phyloP scores from a whole-genome alignment of 148 eudicot species.

The Polygonum maritimum region DNA sequence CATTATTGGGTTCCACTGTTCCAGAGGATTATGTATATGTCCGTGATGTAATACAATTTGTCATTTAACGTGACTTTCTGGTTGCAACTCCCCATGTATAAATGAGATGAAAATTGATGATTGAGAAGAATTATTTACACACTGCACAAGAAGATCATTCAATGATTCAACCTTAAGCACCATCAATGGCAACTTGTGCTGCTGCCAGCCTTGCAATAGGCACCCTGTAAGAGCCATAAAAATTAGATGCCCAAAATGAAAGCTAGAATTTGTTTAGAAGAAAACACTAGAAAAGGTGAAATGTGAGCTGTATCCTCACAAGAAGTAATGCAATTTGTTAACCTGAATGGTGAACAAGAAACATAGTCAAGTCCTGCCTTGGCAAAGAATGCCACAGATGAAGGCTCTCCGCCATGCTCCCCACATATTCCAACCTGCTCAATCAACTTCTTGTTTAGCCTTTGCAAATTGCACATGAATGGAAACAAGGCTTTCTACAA shows the following conservation, averaged over 20 bases:
- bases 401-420: constrained; percentile 98
- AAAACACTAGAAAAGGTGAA: not conserved
- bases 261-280: not conserved
- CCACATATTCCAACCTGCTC: constrained; percentile 93
- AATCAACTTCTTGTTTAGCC: not conserved
- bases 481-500: not conserved
- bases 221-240: constrained; percentile 19
- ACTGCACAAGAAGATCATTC: not conserved
- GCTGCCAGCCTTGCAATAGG: constrained; percentile 50
- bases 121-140: constrained; percentile 8
- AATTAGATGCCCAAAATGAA: constrained; percentile 1
- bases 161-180: not conserved
- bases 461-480: not conserved
- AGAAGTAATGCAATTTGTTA: not conserved
- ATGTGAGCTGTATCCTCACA: not conserved
- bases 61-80: not conserved
- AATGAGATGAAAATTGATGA: not conserved
- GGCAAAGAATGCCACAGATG: constrained; percentile 91
- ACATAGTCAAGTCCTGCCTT: constrained; percentile 89
- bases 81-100: not conserved
- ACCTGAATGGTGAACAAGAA: constrained; percentile 98
- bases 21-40: not conserved
- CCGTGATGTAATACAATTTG: not conserved
- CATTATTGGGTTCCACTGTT: not conserved
- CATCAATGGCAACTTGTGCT: constrained; percentile 30